phyloP scores from a whole-genome alignment of 2,329 filamentous ascomycete species.

The Ophiostoma sp. region DNA sequence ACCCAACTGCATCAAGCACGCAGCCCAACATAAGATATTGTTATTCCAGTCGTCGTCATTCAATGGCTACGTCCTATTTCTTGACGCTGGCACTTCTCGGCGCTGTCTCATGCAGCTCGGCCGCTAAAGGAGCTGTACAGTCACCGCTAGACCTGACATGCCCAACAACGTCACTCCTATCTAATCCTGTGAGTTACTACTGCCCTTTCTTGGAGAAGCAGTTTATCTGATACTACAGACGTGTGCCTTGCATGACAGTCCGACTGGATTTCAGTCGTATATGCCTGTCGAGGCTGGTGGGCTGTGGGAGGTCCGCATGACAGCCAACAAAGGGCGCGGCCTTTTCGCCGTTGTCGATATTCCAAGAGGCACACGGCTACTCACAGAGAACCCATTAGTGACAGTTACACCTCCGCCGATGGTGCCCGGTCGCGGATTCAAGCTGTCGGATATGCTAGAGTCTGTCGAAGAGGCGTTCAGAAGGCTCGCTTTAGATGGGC shows the following conservation, averaged over 20 bases:
- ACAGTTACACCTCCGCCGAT: slow-evolving; percentile 30
- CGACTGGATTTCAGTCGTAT: not conserved
- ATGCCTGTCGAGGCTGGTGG: not conserved
- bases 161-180: not conserved
- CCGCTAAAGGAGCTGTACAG: not conserved
- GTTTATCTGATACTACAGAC: not conserved
- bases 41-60: not conserved
- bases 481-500: slow-evolving; percentile 30
- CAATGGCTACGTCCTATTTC: not conserved
- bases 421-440: slow-evolving; percentile 32
- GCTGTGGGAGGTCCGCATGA: slow-evolving; percentile 25
- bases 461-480: slow-evolving; percentile 30
- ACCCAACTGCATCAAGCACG: not conserved
- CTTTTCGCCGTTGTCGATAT: slow-evolving; percentile 38
- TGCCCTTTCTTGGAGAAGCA: not conserved
- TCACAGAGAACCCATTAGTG: slow-evolving; percentile 39
- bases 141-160: not conserved
- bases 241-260: not conserved
- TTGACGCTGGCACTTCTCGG: not conserved
- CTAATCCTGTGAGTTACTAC: not conserved
- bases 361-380: slow-evolving; percentile 37
- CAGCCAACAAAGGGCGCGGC: slow-evolving; percentile 40
- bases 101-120: not conserved
- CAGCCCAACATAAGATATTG: not conserved
- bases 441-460: slow-evolving; percentile 34